Percentiles rank a stretch among this genome's conserved stretches.
phyloP scores from a whole-genome alignment of 73 alveolate species.

The Paramecium tetraurelia region DNA sequence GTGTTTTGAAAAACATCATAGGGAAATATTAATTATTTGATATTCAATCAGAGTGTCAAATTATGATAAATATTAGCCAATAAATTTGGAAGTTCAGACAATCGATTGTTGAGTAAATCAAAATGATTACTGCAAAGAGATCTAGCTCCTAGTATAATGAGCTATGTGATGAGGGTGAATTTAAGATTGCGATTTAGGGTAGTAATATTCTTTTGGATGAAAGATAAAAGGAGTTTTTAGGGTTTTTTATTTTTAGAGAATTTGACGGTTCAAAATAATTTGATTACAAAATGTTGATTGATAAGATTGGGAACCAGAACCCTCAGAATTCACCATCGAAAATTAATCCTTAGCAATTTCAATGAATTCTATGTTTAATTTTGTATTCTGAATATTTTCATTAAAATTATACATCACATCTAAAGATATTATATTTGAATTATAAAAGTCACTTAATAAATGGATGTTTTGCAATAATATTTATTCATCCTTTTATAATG shows the following conservation, averaged over 20 bases:
- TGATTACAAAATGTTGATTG: neutral
- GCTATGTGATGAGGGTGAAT: neutral
- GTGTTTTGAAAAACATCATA: neutral
- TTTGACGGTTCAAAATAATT: neutral
- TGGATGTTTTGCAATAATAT: neutral
- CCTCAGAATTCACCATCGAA: neutral
- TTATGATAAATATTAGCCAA: neutral
- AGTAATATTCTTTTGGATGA: neutral
- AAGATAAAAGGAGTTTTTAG: neutral
- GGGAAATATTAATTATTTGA: neutral
- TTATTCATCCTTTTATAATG: neutral
- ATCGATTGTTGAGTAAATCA: neutral
- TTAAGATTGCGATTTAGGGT: neutral
- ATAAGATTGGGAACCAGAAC: neutral
- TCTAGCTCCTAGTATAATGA: neutral
- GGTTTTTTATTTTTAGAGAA: neutral
- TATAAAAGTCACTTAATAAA: neutral
- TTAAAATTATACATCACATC: neutral
- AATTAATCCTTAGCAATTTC: neutral
- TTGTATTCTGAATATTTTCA: neutral
- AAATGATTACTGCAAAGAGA: neutral
- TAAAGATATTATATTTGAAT: neutral
- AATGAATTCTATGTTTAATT: neutral
- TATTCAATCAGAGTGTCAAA: neutral
- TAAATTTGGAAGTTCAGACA: neutral